A percentile compares a stretch with the other conserved stretches of the same genome.
Conservation (phyloP, 495 filamentous ascomycete genomes). For the Tuber umbilicatum region DNA sequence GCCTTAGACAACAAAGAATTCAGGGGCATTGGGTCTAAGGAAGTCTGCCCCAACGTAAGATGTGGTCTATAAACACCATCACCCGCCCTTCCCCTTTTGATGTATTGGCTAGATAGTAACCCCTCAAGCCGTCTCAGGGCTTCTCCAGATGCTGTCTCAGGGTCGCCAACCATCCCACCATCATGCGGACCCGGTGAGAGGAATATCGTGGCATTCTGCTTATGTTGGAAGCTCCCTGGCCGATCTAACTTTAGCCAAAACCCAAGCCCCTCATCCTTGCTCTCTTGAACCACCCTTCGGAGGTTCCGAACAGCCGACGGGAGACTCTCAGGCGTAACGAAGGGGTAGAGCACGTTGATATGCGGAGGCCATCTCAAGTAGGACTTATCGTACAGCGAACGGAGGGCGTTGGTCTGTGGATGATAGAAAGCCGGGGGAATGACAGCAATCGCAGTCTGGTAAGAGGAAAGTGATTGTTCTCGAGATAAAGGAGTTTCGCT, state of each 20-base stretch:
- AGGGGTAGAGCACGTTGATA: constrained; percentile 57
- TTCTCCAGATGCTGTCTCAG: constrained; percentile 20
- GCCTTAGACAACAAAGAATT: constrained; percentile 48
- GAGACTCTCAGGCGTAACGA: constrained; percentile 46
- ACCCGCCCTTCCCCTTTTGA: constrained; percentile 11
- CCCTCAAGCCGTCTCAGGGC: constrained; percentile 27
- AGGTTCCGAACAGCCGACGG: constrained; percentile 35
- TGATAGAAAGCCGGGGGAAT: constrained; percentile 32
- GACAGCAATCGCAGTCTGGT: constrained; percentile 35
- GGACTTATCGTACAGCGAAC: constrained; percentile 52
- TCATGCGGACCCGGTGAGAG: constrained; percentile 36
- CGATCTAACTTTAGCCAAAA: constrained; percentile 42
- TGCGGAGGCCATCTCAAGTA: constrained; percentile 57
- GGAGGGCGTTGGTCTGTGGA: constrained; percentile 46
- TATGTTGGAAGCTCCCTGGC: constrained; percentile 46
- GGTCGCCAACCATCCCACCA: constrained; percentile 16
- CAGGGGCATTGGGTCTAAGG: constrained; percentile 41
- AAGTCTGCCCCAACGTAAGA: constrained; percentile 53
- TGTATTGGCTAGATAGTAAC: constrained; percentile 31
- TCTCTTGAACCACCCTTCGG: constrained; percentile 14
- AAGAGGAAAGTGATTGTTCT: constrained; percentile 16
- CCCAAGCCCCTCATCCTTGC: constrained; percentile 5
- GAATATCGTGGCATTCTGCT: constrained; percentile 47
- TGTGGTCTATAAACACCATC: constrained; percentile 44
- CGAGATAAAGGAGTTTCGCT: neutral